Percentiles rank a stretch among this genome's conserved stretches.
phyloP scores from a whole-genome alignment of 2,329 filamentous ascomycete genomes.

The Aspergillus glaucus region DNA sequence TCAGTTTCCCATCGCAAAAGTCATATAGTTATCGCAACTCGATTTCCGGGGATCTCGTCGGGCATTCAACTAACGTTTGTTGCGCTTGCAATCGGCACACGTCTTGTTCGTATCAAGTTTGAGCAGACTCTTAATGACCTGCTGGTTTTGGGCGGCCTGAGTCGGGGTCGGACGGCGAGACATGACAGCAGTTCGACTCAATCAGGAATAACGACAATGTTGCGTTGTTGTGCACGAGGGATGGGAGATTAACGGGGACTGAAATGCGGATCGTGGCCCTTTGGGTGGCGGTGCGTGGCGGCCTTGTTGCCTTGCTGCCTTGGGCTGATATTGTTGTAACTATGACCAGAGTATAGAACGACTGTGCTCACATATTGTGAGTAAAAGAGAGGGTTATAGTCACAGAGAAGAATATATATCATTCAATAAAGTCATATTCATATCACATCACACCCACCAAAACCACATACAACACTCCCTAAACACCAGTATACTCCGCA shows the following conservation, averaged over 20 bases:
- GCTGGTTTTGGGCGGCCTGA: conserved; percentile 85
- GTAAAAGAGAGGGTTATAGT: too few species aligned
- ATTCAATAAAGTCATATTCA: too few species aligned
- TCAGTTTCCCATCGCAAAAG: conserved; percentile 10
- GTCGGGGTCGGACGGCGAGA: conserved; percentile 62
- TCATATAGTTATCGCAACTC: background rate
- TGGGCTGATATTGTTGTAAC: background rate
- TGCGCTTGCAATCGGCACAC: conserved; percentile 97
- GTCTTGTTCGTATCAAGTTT: conserved; percentile 95
- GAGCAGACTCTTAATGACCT: conserved; percentile 87
- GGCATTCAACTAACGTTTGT: conserved; percentile 67
- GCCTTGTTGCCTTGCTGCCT: background rate
- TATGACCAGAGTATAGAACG: too few species aligned
- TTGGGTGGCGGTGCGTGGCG: conserved; percentile 1
- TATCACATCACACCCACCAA: too few species aligned
- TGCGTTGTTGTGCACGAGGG: conserved; percentile 9
- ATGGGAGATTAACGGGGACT: conserved; percentile 20
- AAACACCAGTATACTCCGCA: conserved; percentile 1
- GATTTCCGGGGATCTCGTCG: conserved; percentile 1
- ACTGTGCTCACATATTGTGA: too few species aligned
- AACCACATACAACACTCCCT: conserved; percentile 1
- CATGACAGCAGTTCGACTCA: conserved; percentile 18
- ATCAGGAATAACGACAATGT: background rate
- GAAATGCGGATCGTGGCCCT: conserved; percentile 18
- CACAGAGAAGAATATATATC: too few species aligned